Percentiles rank a stretch among this genome's conserved stretches.
These are phyloP conservation scores for Nakataea oryzae DNA, from an alignment of 2,329 filamentous ascomycete species.

Conservation along the genomic window DNA sequence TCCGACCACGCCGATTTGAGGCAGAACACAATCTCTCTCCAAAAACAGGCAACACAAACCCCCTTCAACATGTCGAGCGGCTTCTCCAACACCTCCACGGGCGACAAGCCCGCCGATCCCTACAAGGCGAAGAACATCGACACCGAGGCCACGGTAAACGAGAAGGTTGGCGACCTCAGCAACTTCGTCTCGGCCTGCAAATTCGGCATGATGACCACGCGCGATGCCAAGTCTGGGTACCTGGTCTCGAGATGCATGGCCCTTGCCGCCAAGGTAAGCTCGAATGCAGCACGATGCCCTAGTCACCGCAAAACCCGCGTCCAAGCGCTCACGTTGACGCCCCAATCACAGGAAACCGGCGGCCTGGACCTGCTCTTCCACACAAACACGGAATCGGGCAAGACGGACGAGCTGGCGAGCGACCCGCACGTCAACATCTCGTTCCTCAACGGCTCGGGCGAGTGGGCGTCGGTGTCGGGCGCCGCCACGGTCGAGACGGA, in stretches of 20 bases:
- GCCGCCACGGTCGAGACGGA: conserved; percentile 60
- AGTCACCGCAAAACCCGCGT: no score
- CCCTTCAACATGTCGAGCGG: conserved; percentile 4
- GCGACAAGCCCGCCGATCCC: conserved; percentile 5
- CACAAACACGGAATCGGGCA: conserved; percentile 83
- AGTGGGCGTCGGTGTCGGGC: conserved; percentile 84
- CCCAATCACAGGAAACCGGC: conserved; percentile 51
- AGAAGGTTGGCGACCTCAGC: conserved; percentile 67
- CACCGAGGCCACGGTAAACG: conserved; percentile 49
- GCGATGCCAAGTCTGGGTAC: conserved; percentile 50
- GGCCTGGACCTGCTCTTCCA: conserved; percentile 81
- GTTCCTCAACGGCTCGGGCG: conserved; percentile 65
- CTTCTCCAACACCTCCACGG: conserved; percentile 3
- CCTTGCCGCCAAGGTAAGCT: conserved; percentile 60
- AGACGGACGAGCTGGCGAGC: conserved; percentile 67
- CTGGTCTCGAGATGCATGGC: conserved; percentile 82
- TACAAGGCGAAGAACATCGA: conserved; percentile 55
- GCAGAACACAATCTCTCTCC: neutral
- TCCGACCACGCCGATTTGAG: no score
- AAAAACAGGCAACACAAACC: neutral
- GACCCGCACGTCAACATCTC: conserved; percentile 71
- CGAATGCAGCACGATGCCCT: neutral
- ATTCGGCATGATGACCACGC: conserved; percentile 84
- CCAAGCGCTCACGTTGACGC: neutral
- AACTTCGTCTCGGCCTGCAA: conserved; percentile 64